These are phyloP conservation scores for Sisymbrium altissimum DNA, from an alignment of 345 rosid genomes.

Conservation along the genomic window DNA sequence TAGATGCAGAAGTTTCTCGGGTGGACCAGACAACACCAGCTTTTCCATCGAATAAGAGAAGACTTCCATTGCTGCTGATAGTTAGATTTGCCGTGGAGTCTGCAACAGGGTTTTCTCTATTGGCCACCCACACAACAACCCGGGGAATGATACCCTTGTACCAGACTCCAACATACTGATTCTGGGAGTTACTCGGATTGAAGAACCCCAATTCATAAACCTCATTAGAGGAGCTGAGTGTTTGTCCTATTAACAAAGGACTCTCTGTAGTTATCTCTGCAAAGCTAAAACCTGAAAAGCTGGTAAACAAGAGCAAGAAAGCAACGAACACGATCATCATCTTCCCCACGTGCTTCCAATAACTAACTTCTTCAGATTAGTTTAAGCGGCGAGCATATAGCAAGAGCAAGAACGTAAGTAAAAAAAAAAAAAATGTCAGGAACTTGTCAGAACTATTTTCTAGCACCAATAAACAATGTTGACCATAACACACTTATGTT, in stretches of 20 bases:
- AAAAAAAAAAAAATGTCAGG: not conserved
- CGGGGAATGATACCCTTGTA: constrained; percentile 10
- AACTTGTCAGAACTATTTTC: not conserved
- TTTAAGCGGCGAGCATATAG: not conserved
- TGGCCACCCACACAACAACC: constrained; percentile 48
- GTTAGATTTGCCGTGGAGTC: constrained; percentile 12
- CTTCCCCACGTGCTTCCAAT: not conserved
- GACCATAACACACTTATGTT: too few relatives aligned
- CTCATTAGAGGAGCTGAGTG: constrained; percentile 18
- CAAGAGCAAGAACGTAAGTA: not conserved
- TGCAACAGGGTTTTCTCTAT: constrained; percentile 38
- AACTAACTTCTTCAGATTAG: constrained; percentile 3
- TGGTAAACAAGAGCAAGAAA: not conserved
- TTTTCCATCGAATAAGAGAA: constrained; percentile 12
- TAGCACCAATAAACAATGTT: too few relatives aligned
- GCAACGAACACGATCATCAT: not conserved
- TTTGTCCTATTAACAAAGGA: constrained; percentile 21
- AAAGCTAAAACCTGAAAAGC: not conserved
- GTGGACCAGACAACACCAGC: constrained; percentile 30
- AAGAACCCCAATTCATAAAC: constrained; percentile 41
- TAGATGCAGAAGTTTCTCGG: not conserved
- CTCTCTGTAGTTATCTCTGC: constrained; percentile 6
- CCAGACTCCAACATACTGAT: constrained; percentile 43
- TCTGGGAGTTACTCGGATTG: constrained; percentile 1
- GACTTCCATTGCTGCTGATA: constrained; percentile 29